Evolutionary conservation across 2,329 filamentous ascomycete species (phyloP), one percentile per base, ranked within the genome.

Genomic region (Aspergillus terreus): DNA sequence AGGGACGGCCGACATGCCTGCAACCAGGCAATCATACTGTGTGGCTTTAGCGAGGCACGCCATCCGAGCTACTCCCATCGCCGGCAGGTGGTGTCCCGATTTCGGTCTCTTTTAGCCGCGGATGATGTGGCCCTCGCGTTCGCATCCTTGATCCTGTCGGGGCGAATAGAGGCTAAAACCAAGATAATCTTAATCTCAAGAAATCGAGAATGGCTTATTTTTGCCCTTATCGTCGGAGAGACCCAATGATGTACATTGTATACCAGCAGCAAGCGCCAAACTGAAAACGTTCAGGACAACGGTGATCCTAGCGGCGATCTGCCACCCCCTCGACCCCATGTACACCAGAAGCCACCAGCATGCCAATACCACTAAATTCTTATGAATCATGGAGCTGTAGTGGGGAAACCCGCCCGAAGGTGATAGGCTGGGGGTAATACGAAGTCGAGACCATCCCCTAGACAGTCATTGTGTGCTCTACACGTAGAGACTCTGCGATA

Each of bases 241-340:
- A 4, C 7, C 36, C 36, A 40, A 40, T 15, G 17, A 40, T 19
- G 17, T 40, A 40, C 15, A 41, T 47, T 33, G 35, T 23, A 25
- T 44, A 44, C 19, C 19, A 4, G 27, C n/a, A 40, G 15, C 17
- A 46, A 27, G 35, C 35, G 17, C 32, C 5, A 46, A 46, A 14
- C 21, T 46, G 15, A 51, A 53, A 54, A 54, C 25, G 36, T 48
- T 54, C 52, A 55, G 46, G 44, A 49, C 38, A 55, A 58, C 49
- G 57, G 58, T 61, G 61, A 67, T 63, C 63, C 61, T 67, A 62
- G 65, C 58, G 63, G 61, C 61, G 65, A 67, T 67, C 65, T 57
- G 49, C 50, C 47, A 57, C 56, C 41, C 49, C 54, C 51, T 45
- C 59, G 47, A 44, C 36, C 52, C 47, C 40, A 50, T 35, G 23